Percentiles rank a stretch among this genome's conserved stretches.
Conservation (phyloP, 257 asterid genomes). For the Nyctanthes arbortristis region DNA sequence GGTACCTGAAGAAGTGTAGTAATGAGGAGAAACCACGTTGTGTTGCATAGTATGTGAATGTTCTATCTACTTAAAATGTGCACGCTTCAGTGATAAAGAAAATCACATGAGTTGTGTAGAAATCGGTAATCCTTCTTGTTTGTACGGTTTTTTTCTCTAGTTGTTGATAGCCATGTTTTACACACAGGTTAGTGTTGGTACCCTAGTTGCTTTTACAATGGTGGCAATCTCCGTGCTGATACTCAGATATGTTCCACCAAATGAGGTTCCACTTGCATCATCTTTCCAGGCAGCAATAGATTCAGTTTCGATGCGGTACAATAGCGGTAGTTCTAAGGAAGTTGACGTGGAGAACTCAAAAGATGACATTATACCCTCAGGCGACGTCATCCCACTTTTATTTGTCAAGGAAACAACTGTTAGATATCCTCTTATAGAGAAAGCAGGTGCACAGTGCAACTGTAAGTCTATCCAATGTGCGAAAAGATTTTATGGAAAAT, state of each 20-base stretch:
- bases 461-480: constrained; percentile 48
- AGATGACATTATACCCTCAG: constrained; percentile 28
- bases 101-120: background rate
- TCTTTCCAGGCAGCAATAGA: constrained; percentile 87
- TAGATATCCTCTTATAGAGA: constrained; percentile 56
- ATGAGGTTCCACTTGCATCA: constrained; percentile 85
- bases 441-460: constrained; percentile 48
- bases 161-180: constrained; percentile 20
- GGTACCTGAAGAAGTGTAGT: background rate
- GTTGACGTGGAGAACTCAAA: constrained; percentile 36
- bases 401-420: constrained; percentile 35
- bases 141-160: background rate
- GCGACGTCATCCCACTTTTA: constrained; percentile 45
- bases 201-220: constrained; percentile 94
- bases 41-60: background rate
- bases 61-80: background rate
- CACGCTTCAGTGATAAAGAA: background rate
- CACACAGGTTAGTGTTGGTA: constrained; percentile 98
- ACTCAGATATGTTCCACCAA: constrained; percentile 93
- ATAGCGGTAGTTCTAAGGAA: constrained; percentile 34
- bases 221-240: constrained; percentile 88
- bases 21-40: background rate
- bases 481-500: constrained; percentile 4
- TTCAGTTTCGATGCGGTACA: constrained; percentile 58
- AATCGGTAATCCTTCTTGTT: background rate